Evolutionary conservation across 2,329 filamentous ascomycete species (phyloP).

Genomic region (Elsinoe fawcettii): DNA sequence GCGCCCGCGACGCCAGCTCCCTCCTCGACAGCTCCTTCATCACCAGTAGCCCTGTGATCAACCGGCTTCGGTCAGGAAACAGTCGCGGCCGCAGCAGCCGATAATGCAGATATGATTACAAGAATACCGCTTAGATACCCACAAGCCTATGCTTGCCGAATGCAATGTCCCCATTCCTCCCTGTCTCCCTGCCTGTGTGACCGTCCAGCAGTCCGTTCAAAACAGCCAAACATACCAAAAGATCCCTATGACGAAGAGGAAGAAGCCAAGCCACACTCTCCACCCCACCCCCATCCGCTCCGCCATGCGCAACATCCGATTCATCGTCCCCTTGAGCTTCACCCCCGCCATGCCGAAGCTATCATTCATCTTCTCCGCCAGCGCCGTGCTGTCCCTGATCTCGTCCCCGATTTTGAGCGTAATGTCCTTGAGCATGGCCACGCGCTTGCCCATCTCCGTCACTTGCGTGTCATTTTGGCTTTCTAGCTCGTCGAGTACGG

Average conservation of each 20-base stretch:
- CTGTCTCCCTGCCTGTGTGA: background rate
- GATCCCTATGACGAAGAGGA: constrained; percentile 63
- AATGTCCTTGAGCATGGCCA: constrained; percentile 82
- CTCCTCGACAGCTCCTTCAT: constrained; percentile 32
- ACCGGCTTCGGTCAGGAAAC: constrained; percentile 12
- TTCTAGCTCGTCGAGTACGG: constrained; percentile 86
- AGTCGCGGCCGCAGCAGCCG: constrained; percentile 3
- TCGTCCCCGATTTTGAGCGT: constrained; percentile 90
- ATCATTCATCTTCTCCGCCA: constrained; percentile 94
- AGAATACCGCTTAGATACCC: constrained; percentile 2
- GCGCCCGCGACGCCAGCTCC: constrained; percentile 29
- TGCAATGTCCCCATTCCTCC: background rate
- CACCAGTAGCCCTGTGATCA: constrained; percentile 30
- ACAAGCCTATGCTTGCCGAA: background rate
- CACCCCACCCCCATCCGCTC: constrained; percentile 89
- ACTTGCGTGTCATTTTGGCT: constrained; percentile 90
- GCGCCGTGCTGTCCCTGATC: constrained; percentile 78
- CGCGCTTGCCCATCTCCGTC: constrained; percentile 83
- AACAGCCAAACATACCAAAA: constrained; percentile 91
- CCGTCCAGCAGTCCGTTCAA: constrained; percentile 9
- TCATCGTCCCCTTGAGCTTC: constrained; percentile 86
- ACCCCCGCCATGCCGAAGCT: constrained; percentile 79
- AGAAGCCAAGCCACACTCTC: constrained; percentile 89
- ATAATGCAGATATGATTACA: background rate
- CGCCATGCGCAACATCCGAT: constrained; percentile 92